Evolutionary conservation across 345 rosid genomes (phyloP), one percentile per base, ranked within the genome.

Genomic region (Aethionema arabicum): DNA sequence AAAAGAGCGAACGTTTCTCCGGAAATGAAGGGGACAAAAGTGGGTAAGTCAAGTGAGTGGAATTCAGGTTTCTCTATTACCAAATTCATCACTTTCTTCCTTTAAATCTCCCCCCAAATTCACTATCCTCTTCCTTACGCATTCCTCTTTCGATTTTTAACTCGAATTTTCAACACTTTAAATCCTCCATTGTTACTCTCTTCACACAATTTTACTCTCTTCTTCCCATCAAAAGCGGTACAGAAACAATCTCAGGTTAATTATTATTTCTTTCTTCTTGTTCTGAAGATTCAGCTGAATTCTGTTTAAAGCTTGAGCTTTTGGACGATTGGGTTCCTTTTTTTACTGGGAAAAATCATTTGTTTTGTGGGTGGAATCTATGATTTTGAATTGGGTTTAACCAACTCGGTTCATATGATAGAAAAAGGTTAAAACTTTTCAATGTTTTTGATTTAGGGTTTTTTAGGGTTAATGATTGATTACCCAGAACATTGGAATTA

Each of bases 1-100:
- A 15, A 60, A 2, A 16, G 52, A 32, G 0, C 49, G 68, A 62
- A 38, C 39, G 67, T 70, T 8, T 29, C 69, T 70, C 68, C 74
- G 74, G 68, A 32, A 62, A 16, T 62, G 68, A 63, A 6, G 72
- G 27, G 72, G 74, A 47, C 59, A 70, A 63, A 70, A 56, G 69
- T 70, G 69, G 47, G 42, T 3, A 31, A 59, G 54, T 52, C 2
- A 31, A 59, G 54, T 52, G 5, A 68, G 50, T 69, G 73, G 72
- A 52, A 67, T 45, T 21, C 46, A 67, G 72, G 53, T 33, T 49
- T 70, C 16, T 62, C 16, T 44, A 5, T 2, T 61, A 61, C 68
- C 68, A 63, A 70, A 56, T 49, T 66, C 64, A 29, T 36, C 57
- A 46, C 67, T 69, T 69, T 69, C 40, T 44, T 6, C 58, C n/a